Base-by-base conservation (phyloP, 2,329 filamentous ascomycete genomes). In the Chrysoporthe puriensis region DNA sequence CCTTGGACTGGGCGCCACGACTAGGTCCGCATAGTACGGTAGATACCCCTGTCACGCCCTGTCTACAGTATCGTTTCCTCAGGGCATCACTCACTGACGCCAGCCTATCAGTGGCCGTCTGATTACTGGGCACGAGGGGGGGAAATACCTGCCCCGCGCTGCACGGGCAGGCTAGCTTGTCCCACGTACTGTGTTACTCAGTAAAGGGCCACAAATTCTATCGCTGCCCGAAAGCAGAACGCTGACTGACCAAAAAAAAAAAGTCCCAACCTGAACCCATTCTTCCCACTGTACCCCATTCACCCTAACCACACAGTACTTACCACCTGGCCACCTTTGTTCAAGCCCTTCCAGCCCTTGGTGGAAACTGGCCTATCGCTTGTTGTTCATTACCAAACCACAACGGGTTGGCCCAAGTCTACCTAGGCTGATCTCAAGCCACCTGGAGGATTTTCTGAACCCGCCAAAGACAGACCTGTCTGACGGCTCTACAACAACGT, bases 41-140 rank as follows among this genome's bases (percentile, higher is more conserved):
- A 26, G 32, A 21, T 42, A 43, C 40, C 36, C 13, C 57, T 43
- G n/a, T 40, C 21, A 14, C 8, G 48, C 21, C 13, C 48, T 52
- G 48, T 26, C 48, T 52, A 8, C 7, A n/a, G 48, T 18, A 18
- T 16, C 48, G 13, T 18, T 26, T 26, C 26, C 26, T 26, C 26
- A 26, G 26, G 26, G 26, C 26, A 26, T 26, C n/a, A 54, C 57
- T 7, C 9, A 44, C 36, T 26, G 4, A 40, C 14, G 42, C 26
- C 66, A 66, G 59, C 66, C 67, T 69, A 69, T 69, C 67, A 69
- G 48, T 61, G 61, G 42, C 34, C 54, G 57, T 48, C 59, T 59
- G 67, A 62, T 69, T 69, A 54, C 48, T 68, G 63, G 63, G 62
- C 62, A 26, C 26, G 2, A 26, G 26, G 26, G 26, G 26, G 26